Evolutionary conservation across 306 rosid species (phyloP).

Genomic region (Citrullus colocynthis): DNA sequence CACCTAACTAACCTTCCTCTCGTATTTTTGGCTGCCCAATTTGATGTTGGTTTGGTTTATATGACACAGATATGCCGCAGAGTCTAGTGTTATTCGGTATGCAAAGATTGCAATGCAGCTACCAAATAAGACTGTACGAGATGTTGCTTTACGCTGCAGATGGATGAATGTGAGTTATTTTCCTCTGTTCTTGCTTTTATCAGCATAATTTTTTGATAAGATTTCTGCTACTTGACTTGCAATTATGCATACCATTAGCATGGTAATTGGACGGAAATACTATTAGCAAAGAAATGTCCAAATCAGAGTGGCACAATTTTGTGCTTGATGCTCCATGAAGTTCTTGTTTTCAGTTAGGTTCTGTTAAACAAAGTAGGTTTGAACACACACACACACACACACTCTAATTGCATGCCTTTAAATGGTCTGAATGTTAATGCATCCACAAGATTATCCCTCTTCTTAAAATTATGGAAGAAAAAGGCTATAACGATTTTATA

Average conservation of each 20-base stretch:
- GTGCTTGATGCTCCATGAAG: not conserved
- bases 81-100: conserved; percentile 53
- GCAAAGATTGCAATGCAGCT: conserved; percentile 80
- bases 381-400: not conserved
- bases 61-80: conserved; percentile 21
- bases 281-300: not conserved
- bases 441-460: not conserved
- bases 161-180: conserved; percentile 82
- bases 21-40: not conserved
- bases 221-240: not conserved
- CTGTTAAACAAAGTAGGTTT: not conserved
- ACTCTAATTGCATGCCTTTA: not conserved
- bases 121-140: conserved; percentile 77
- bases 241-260: not conserved
- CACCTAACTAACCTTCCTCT: not conserved
- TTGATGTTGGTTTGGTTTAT: not conserved
- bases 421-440: not conserved
- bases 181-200: not conserved
- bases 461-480: not conserved
- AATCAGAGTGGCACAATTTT: not conserved
- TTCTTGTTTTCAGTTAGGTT: not conserved
- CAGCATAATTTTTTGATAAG: not conserved
- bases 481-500: not conserved
- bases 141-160: conserved; percentile 88
- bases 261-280: not conserved